Percentiles rank a stretch among this genome's conserved stretches.
Evolutionary conservation across 2,329 filamentous ascomycete genomes (phyloP).

Genomic region (Botrytis byssoidea): DNA sequence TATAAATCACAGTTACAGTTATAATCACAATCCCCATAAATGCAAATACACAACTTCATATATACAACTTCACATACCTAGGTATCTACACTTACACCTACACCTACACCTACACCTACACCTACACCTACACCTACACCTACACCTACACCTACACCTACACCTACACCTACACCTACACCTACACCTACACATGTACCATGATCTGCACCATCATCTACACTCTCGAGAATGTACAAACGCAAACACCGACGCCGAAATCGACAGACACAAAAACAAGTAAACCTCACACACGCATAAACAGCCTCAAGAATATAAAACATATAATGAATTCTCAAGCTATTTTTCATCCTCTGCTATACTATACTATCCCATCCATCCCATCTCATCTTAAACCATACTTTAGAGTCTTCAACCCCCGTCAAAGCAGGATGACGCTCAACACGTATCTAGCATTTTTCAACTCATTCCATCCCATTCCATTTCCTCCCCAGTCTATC

Average conservation of each 20-base stretch:
- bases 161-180: too few species aligned
- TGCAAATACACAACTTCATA: too few species aligned
- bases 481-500: neutral
- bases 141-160: too few species aligned
- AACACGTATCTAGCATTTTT: neutral
- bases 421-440: neutral
- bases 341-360: neutral
- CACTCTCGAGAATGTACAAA: neutral
- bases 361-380: neutral
- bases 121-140: too few species aligned
- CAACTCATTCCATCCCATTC: neutral
- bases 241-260: neutral
- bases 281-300: neutral
- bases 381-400: neutral
- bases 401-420: neutral
- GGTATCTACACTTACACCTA: too few species aligned
- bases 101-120: too few species aligned
- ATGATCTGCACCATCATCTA: too few species aligned
- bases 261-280: neutral
- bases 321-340: neutral
- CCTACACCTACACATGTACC: too few species aligned
- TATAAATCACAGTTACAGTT: too few species aligned
- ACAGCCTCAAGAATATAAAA: neutral
- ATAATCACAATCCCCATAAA: too few species aligned
- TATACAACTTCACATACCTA: too few species aligned